Evolutionary conservation across 805 yeast genomes (phyloP), one percentile per base, ranked within the genome.

Genomic region (Debaryomyces hansenii): DNA sequence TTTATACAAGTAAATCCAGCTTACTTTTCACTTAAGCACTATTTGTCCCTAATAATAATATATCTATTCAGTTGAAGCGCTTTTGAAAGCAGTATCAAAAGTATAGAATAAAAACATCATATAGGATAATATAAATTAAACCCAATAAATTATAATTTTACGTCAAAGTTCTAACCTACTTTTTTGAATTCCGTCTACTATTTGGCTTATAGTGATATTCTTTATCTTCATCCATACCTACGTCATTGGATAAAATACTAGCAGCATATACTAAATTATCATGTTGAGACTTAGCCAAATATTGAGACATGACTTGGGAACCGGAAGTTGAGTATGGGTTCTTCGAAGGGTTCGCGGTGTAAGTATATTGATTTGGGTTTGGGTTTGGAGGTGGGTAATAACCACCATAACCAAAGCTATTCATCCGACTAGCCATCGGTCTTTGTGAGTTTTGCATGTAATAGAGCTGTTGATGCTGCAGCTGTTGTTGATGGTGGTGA

Each of bases 271-370:
- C 61, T 57, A 79, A 63, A 39, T 75, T 75, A 9, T 85, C 84
- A 49, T 82, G 85, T 54, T 83, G 87, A 5, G 84, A 70, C 59
- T 82, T 86, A n/a, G 88, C 87, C 54, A 85, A 69, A 58, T 85
- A 85, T 58, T 85, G 90, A 0, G 89, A 85, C 89, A 85, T 84
- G 10, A 85, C 88, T 54, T 83, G 86, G 0, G 87, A 82, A 2
- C 90, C 90, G 5, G 84, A 66, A 9, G 65, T 50, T 8, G 59
- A 48, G 41, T 47, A 44, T 16, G 39, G 50, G 20, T 35, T 43
- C 41, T 53, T 52, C 20, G 20, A 31, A 24, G 15, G 31, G 33
- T 36, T 16, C n/a, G 37, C 41, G 24, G 48, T 41, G 14, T 45
- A 51, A 21, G 38, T 16, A 35, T 41, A 45, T 20, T 43, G 42